Conservation (phyloP, 2,329 filamentous ascomycete genomes). For the Cladosporium cucumerinum region DNA sequence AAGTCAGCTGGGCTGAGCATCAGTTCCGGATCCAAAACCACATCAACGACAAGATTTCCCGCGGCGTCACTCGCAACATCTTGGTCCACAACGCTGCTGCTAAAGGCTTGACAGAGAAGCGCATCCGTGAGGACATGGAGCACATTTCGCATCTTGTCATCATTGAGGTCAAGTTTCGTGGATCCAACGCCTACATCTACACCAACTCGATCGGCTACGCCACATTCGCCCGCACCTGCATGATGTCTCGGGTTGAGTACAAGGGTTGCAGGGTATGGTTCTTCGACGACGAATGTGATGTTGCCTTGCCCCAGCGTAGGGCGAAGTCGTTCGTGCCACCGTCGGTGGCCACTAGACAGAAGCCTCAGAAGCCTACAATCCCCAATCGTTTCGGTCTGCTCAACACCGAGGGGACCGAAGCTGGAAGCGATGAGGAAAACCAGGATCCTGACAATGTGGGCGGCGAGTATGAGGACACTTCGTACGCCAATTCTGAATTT, state of each 20-base stretch:
- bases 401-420: conserved; percentile 9
- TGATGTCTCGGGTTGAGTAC: conserved; percentile 67
- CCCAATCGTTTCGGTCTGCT: conserved; percentile 61
- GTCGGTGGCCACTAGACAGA: conserved; percentile 35
- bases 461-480: background rate
- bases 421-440: conserved; percentile 11
- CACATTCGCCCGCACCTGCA: conserved; percentile 71
- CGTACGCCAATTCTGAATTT: background rate
- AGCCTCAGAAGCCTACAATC: conserved; percentile 36
- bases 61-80: conserved; percentile 70
- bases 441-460: background rate
- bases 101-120: conserved; percentile 57
- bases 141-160: conserved; percentile 79
- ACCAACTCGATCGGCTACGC: conserved; percentile 76
- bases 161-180: conserved; percentile 59
- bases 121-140: conserved; percentile 69
- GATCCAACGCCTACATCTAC: conserved; percentile 62
- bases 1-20: conserved; percentile 66
- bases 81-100: conserved; percentile 57
- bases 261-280: conserved; percentile 68
- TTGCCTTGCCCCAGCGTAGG: conserved; percentile 46
- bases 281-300: conserved; percentile 68
- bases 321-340: conserved; percentile 29
- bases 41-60: conserved; percentile 60
- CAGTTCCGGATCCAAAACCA: conserved; percentile 65